phyloP scores from a whole-genome alignment of 768 basidiomycete genomes.

The Boletales sp. region DNA sequence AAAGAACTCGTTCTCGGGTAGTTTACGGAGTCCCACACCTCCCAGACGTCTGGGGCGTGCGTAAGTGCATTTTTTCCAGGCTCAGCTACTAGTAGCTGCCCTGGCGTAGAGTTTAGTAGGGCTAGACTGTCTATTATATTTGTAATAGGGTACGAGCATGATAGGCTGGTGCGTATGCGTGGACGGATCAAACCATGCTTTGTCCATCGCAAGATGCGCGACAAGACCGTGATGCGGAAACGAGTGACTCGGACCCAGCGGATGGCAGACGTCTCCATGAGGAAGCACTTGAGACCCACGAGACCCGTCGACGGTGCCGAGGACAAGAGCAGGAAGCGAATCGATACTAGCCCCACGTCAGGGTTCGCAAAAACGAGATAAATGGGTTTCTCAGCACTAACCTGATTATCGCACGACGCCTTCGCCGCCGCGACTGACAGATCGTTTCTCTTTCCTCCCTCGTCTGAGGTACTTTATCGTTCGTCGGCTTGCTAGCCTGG shows the following conservation, averaged over 20 bases:
- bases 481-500: no score
- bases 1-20: constrained; percentile 72
- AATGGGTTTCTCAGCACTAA: constrained; percentile 83
- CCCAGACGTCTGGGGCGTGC: constrained; percentile 82
- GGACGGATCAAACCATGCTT: constrained; percentile 80
- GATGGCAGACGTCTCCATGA: constrained; percentile 74
- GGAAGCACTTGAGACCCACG: constrained; percentile 70
- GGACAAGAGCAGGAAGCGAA: constrained; percentile 65
- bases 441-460: no score
- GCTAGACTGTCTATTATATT: no score
- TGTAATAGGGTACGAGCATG: constrained; percentile 60
- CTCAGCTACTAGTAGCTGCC: constrained; percentile 52
- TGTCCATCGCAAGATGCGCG: constrained; percentile 74
- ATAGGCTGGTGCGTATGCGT: constrained; percentile 55
- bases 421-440: no score
- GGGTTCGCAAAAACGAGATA: constrained; percentile 87
- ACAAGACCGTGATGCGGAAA: constrained; percentile 56
- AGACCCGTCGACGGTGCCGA: constrained; percentile 71
- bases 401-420: constrained; percentile 57
- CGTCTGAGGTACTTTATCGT: no score
- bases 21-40: constrained; percentile 47
- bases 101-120: constrained; percentile 52
- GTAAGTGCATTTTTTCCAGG: constrained; percentile 20
- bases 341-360: constrained; percentile 61
- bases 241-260: constrained; percentile 72